Evolutionary conservation across 208 protist genomes (phyloP).

Genomic region (Acanthamoeba healyi): DNA sequence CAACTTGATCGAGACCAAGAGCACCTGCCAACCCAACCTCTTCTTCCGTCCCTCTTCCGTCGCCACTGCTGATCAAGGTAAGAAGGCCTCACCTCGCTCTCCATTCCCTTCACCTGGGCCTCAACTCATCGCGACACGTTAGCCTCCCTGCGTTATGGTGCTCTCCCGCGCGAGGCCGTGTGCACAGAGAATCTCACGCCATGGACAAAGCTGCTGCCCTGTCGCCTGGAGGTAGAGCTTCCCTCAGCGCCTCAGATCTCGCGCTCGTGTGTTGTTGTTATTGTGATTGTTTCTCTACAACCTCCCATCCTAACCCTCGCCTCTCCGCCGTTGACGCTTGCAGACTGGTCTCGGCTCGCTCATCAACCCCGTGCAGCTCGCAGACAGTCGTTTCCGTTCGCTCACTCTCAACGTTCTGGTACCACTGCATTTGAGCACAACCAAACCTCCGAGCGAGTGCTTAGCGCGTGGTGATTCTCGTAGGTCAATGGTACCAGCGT

Average conservation of each 20-base stretch:
- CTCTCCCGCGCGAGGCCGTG: slow-evolving; percentile 84
- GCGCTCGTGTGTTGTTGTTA: too few relatives aligned
- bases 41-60: slow-evolving; percentile 23
- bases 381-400: slow-evolving; percentile 59
- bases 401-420: slow-evolving; percentile 54
- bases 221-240: slow-evolving; percentile 74
- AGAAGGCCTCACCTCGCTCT: neutral
- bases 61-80: slow-evolving; percentile 7
- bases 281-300: too few relatives aligned
- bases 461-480: neutral
- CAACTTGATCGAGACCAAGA: slow-evolving; percentile 78
- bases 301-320: too few relatives aligned
- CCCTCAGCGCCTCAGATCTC: neutral
- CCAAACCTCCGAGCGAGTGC: too few relatives aligned
- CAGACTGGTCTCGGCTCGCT: slow-evolving; percentile 48
- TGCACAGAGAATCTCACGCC: slow-evolving; percentile 89
- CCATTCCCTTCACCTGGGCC: neutral
- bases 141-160: slow-evolving; percentile 78
- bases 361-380: slow-evolving; percentile 40
- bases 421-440: too few relatives aligned
- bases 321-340: neutral
- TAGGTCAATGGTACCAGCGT: slow-evolving; percentile 23
- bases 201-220: slow-evolving; percentile 87
- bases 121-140: slow-evolving; percentile 12
- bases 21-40: slow-evolving; percentile 75